Percentiles rank a stretch among this genome's conserved stretches.
These are phyloP conservation scores for Neofusicoccum ribis DNA, from an alignment of 2,329 filamentous ascomycete genomes.

Conservation along the genomic window DNA sequence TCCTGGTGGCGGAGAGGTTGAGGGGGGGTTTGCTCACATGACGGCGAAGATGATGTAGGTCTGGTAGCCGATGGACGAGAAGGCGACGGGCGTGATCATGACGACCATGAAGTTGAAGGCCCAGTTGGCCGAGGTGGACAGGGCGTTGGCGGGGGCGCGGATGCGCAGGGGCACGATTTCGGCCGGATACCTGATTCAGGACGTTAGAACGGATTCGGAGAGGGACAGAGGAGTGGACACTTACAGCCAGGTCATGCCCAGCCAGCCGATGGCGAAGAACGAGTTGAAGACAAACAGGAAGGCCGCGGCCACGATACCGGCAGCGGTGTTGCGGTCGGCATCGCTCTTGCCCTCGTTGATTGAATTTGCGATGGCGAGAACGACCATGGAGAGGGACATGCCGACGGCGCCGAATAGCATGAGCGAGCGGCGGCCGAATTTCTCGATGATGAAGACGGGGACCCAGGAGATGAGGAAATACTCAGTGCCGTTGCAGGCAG, in stretches of 20 bases:
- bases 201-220: constrained; percentile 24
- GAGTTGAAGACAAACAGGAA: constrained; percentile 93
- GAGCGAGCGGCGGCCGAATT: constrained; percentile 38
- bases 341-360: constrained; percentile 23
- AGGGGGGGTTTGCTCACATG: constrained; percentile 34
- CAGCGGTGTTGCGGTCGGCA: constrained; percentile 13
- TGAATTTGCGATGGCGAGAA: constrained; percentile 36
- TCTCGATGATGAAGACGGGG: constrained; percentile 42
- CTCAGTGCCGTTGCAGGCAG: constrained; percentile 45
- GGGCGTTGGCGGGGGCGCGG: constrained; percentile 80
- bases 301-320: constrained; percentile 55
- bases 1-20: not conserved
- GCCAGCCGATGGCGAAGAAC: constrained; percentile 86
- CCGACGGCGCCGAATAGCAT: constrained; percentile 41
- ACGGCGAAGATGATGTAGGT: constrained; percentile 60
- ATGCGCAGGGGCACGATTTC: constrained; percentile 89
- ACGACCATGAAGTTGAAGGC: constrained; percentile 60
- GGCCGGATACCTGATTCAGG: constrained; percentile 48
- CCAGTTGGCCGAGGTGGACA: constrained; percentile 88
- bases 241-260: constrained; percentile 61
- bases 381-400: constrained; percentile 37
- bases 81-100: constrained; percentile 64
- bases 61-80: constrained; percentile 55
- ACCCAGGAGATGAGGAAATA: constrained; percentile 46
- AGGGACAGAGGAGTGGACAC: not conserved